Conservation (phyloP, 169 alveolate genomes). For the Eimeria tenella region DNA sequence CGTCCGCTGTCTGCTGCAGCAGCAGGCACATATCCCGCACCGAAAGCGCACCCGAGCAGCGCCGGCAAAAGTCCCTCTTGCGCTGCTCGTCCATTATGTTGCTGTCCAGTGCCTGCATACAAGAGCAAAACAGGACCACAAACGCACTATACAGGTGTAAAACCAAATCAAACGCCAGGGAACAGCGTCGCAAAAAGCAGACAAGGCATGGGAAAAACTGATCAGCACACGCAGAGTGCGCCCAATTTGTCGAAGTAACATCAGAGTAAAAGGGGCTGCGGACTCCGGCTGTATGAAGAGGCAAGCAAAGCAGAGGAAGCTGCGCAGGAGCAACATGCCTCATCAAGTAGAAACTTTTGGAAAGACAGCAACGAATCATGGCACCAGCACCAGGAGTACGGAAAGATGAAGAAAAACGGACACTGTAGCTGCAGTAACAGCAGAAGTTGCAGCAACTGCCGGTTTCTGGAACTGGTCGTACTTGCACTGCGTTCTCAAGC, state of each 20-base stretch:
- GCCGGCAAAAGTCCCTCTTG: conserved; percentile 52
- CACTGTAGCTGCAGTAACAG: not conserved
- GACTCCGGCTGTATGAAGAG: not conserved
- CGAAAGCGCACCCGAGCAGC: conserved; percentile 30
- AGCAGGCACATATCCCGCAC: conserved; percentile 66
- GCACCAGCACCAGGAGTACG: too few species aligned
- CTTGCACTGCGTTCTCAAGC: conserved; percentile 64
- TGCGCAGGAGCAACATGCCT: not conserved
- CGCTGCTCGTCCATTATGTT: conserved; percentile 61
- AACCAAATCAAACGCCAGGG: not conserved
- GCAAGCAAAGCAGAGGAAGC: not conserved
- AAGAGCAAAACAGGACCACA: not conserved
- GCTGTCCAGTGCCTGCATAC: conserved; percentile 21
- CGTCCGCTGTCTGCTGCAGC: conserved; percentile 75
- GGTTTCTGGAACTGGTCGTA: not conserved
- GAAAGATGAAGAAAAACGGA: too few species aligned
- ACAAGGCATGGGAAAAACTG: not conserved
- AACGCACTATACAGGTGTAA: not conserved
- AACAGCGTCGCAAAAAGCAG: too few species aligned
- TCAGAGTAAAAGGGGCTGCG: too few species aligned
- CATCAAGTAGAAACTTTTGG: not conserved
- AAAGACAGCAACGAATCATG: not conserved
- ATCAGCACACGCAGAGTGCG: not conserved
- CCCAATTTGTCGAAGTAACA: too few species aligned
- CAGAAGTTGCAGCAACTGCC: not conserved